Evolutionary conservation across 148 eudicot species (phyloP).

Genomic region (Chenopodium quinoa): DNA sequence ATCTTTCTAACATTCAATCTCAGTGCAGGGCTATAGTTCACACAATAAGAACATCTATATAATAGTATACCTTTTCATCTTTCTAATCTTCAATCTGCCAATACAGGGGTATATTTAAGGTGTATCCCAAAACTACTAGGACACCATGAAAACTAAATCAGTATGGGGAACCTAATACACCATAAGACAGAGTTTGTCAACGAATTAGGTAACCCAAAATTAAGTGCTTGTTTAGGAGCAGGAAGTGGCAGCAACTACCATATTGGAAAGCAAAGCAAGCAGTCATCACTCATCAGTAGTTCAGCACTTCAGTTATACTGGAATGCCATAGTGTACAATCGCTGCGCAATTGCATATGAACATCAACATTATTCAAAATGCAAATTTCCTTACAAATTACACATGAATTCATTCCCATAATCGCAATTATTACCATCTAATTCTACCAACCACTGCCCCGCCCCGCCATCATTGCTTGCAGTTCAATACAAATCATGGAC

Average conservation of each 20-base stretch:
- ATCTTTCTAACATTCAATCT: too few species aligned
- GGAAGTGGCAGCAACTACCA: background rate
- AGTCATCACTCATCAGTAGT: too few species aligned
- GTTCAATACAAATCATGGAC: too few species aligned
- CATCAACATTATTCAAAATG: too few species aligned
- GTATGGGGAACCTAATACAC: background rate
- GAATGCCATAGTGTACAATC: background rate
- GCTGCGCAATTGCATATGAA: too few species aligned
- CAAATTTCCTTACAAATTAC: background rate
- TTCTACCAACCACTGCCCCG: too few species aligned
- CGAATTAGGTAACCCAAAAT: background rate
- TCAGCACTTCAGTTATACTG: background rate
- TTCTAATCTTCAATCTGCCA: background rate
- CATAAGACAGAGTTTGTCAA: background rate
- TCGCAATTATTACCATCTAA: background rate
- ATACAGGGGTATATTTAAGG: background rate
- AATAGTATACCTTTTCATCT: background rate
- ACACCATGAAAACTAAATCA: background rate
- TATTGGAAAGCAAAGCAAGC: background rate
- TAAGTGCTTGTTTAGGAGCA: background rate
- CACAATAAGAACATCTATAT: too few species aligned
- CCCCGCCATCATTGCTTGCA: too few species aligned
- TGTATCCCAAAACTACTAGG: background rate
- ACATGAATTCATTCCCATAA: too few species aligned
- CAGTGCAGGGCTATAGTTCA: too few species aligned